Evolutionary conservation across 495 filamentous ascomycete species (phyloP).

Genomic region (Rhypophila decipiens): DNA sequence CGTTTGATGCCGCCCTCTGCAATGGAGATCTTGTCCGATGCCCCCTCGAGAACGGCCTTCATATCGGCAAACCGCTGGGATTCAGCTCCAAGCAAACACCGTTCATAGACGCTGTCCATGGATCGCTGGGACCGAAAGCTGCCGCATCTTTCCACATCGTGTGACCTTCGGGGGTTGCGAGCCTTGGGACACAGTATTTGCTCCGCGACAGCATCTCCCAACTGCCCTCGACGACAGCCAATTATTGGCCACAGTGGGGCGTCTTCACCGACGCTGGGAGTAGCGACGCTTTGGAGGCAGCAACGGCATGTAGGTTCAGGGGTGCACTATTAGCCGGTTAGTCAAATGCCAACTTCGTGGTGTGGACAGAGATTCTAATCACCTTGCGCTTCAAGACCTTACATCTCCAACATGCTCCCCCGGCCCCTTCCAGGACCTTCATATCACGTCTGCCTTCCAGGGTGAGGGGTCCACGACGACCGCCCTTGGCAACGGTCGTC

Average conservation of each 20-base stretch:
- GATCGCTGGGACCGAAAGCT: slow-evolving; percentile 12
- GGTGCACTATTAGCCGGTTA: slow-evolving; percentile 20
- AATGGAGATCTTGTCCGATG: slow-evolving; percentile 19
- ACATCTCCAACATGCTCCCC: slow-evolving; percentile 32
- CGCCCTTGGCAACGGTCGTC: slow-evolving; percentile 22
- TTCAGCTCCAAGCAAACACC: slow-evolving; percentile 18
- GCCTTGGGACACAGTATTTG: slow-evolving; percentile 22
- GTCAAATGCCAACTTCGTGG: background rate
- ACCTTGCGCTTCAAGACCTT: slow-evolving; percentile 28
- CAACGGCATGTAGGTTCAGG: slow-evolving; percentile 22
- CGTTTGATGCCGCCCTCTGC: slow-evolving; percentile 10
- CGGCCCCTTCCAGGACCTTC: slow-evolving; percentile 17
- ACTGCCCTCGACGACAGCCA: slow-evolving; percentile 26
- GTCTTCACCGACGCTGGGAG: slow-evolving; percentile 21
- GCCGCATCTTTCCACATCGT: background rate
- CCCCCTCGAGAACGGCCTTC: slow-evolving; percentile 24
- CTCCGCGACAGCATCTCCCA: slow-evolving; percentile 17
- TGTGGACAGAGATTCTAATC: background rate
- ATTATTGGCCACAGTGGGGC: slow-evolving; percentile 28
- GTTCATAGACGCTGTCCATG: slow-evolving; percentile 16
- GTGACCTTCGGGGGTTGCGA: background rate
- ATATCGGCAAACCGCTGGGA: slow-evolving; percentile 23
- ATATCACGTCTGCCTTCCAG: slow-evolving; percentile 21
- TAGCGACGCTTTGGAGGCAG: slow-evolving; percentile 24
- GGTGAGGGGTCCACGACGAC: slow-evolving; percentile 21